Percentiles rank a stretch among this genome's conserved stretches.
These are phyloP conservation scores for Metarhizium rileyi DNA, from an alignment of 2,329 filamentous ascomycete genomes.

Conservation along the genomic window DNA sequence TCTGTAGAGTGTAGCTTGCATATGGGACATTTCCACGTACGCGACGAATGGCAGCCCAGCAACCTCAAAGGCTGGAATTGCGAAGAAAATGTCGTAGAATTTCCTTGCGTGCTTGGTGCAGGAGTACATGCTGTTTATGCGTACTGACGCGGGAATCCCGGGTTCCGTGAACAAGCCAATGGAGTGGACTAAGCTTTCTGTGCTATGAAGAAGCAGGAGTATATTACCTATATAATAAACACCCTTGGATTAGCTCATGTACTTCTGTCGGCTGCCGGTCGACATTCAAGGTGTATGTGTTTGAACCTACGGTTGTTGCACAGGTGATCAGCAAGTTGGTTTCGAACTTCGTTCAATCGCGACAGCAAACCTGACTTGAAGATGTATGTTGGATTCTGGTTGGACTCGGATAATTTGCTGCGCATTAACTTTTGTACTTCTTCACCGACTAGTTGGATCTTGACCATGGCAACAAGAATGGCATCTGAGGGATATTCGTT, in stretches of 20 bases:
- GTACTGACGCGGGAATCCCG: slow-evolving; percentile 20
- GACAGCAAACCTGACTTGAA: slow-evolving; percentile 21
- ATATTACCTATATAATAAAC: slow-evolving; percentile 16
- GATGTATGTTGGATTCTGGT: slow-evolving; percentile 21
- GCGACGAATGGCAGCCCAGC: slow-evolving; percentile 23
- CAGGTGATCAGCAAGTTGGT: slow-evolving; percentile 14
- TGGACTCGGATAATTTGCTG: slow-evolving; percentile 18
- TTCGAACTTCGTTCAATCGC: slow-evolving; percentile 18
- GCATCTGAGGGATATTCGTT: slow-evolving; percentile 40
- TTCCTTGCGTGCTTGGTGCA: slow-evolving; percentile 24
- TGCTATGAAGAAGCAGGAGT: slow-evolving; percentile 18
- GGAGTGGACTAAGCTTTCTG: slow-evolving; percentile 23
- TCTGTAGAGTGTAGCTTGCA: slow-evolving; percentile 27
- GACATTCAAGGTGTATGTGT: background rate
- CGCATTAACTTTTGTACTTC: slow-evolving; percentile 24
- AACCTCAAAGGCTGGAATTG: slow-evolving; percentile 18
- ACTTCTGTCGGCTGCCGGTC: background rate
- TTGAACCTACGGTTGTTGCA: slow-evolving; percentile 17
- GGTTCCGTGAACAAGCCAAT: slow-evolving; percentile 22
- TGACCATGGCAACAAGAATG: slow-evolving; percentile 29
- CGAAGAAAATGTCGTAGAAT: slow-evolving; percentile 28
- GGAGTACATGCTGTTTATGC: slow-evolving; percentile 26
- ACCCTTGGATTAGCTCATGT: background rate
- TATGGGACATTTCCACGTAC: slow-evolving; percentile 25
- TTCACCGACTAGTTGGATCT: slow-evolving; percentile 31